A percentile compares a stretch with the other conserved stretches of the same genome.
phyloP scores from a whole-genome alignment of 2,329 filamentous ascomycete genomes.

The Fusarium luffae region DNA sequence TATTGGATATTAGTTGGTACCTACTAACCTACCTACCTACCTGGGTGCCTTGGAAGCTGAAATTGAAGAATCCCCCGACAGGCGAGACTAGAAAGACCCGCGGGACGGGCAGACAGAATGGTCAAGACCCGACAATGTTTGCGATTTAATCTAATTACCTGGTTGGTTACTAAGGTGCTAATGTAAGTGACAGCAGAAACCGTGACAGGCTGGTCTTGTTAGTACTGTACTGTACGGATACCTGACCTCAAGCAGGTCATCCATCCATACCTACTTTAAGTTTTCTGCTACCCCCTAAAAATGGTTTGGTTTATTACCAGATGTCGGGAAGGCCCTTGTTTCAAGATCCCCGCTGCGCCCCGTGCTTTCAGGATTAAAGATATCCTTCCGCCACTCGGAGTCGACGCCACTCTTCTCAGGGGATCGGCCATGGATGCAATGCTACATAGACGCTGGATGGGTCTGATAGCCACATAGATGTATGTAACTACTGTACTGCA shows the following conservation, averaged over 20 bases:
- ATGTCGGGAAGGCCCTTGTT: slow-evolving; percentile 31
- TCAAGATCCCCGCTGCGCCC: slow-evolving; percentile 31
- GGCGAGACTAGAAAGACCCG: neutral
- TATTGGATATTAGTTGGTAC: too few species aligned
- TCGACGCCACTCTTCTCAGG: slow-evolving; percentile 12
- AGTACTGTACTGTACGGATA: neutral
- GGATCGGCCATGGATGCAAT: slow-evolving; percentile 5
- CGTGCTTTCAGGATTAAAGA: slow-evolving; percentile 15
- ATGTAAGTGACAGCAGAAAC: neutral
- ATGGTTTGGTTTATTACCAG: slow-evolving; percentile 18
- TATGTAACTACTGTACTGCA: neutral
- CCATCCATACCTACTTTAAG: neutral
- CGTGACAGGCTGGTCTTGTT: neutral
- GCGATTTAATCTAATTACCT: neutral
- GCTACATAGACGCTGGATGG: slow-evolving; percentile 27
- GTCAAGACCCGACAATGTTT: neutral
- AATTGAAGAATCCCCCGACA: neutral
- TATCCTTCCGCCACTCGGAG: slow-evolving; percentile 38
- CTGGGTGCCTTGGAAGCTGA: neutral
- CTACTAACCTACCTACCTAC: too few species aligned
- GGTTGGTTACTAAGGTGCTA: neutral
- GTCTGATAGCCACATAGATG: neutral
- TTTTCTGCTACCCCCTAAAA: neutral
- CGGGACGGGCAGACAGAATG: neutral
- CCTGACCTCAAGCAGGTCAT: neutral